These are phyloP conservation scores for Platanthera zijinensis DNA, from an alignment of 106 monocot genomes.

Conservation along the genomic window DNA sequence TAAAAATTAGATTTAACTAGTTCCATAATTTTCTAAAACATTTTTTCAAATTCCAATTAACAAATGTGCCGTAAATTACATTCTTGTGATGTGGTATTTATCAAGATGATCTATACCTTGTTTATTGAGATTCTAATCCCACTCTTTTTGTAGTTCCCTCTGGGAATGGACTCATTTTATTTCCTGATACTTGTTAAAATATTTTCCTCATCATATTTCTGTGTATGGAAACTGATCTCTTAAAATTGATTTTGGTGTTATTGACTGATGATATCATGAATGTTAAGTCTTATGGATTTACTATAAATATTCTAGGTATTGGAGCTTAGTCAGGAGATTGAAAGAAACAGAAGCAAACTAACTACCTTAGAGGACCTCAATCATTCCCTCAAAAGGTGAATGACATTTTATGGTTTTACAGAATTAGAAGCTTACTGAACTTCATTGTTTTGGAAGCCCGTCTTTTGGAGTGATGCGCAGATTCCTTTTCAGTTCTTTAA, in stretches of 20 bases:
- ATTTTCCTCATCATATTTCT: not conserved
- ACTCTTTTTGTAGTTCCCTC: not conserved
- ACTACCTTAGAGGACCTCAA: constrained; percentile 21
- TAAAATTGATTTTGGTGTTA: not conserved
- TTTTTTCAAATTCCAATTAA: too few species aligned
- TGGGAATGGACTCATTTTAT: not conserved
- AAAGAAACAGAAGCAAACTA: constrained; percentile 14
- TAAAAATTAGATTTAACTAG: too few species aligned
- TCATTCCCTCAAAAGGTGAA: constrained; percentile 27
- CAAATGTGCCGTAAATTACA: not conserved
- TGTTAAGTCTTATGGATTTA: not conserved
- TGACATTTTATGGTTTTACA: not conserved
- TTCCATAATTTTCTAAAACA: not conserved
- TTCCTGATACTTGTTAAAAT: not conserved
- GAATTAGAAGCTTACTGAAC: too few species aligned
- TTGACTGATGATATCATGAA: not conserved
- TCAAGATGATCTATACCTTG: not conserved
- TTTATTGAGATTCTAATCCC: not conserved
- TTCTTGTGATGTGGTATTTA: not conserved
- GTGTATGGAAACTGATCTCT: not conserved
- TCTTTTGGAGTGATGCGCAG: too few species aligned
- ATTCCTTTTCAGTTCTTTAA: too few species aligned
- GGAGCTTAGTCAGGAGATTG: constrained; percentile 30
- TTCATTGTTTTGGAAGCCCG: too few species aligned
- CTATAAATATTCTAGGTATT: constrained; percentile 21